phyloP scores from a whole-genome alignment of 768 basidiomycete genomes.

The Suillus bovinus region DNA sequence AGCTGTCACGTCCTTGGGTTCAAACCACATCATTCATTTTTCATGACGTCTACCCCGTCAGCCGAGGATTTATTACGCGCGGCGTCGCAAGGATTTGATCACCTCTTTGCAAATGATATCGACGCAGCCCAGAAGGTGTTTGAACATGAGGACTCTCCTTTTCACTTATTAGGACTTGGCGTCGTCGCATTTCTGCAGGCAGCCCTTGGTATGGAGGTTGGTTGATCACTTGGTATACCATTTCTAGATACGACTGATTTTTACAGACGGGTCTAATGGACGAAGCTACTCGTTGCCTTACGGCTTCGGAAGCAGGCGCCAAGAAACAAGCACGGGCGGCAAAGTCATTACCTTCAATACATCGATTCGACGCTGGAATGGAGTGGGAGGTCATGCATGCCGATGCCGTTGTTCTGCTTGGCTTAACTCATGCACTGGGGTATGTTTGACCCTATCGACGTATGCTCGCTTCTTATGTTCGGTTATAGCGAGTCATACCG shows the following conservation, averaged over 20 bases:
- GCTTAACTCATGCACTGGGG: slow-evolving; percentile 71
- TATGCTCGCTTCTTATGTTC: neutral
- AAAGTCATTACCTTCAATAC: slow-evolving; percentile 32
- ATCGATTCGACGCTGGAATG: slow-evolving; percentile 58
- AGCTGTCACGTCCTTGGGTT: neutral
- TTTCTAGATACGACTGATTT: neutral
- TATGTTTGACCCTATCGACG: slow-evolving; percentile 27
- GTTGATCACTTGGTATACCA: neutral
- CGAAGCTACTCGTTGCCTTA: slow-evolving; percentile 58
- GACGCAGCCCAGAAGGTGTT: slow-evolving; percentile 53
- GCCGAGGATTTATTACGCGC: slow-evolving; percentile 24
- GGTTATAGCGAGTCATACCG: slow-evolving; percentile 65
- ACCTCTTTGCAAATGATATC: slow-evolving; percentile 70
- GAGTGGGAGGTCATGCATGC: slow-evolving; percentile 81
- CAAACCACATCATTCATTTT: neutral
- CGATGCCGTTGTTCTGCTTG: slow-evolving; percentile 69
- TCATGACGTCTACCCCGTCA: neutral
- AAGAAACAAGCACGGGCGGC: slow-evolving; percentile 48
- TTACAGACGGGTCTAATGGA: slow-evolving; percentile 57
- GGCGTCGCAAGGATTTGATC: slow-evolving; percentile 60
- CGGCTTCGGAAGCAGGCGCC: slow-evolving; percentile 59
- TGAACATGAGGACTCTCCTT: slow-evolving; percentile 45
- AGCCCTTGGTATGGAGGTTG: slow-evolving; percentile 78
- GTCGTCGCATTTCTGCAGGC: slow-evolving; percentile 76
- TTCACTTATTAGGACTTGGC: slow-evolving; percentile 72